These are phyloP conservation scores for Beauveria sp. DNA, from an alignment of 2,329 filamentous ascomycete genomes.

Conservation along the genomic window DNA sequence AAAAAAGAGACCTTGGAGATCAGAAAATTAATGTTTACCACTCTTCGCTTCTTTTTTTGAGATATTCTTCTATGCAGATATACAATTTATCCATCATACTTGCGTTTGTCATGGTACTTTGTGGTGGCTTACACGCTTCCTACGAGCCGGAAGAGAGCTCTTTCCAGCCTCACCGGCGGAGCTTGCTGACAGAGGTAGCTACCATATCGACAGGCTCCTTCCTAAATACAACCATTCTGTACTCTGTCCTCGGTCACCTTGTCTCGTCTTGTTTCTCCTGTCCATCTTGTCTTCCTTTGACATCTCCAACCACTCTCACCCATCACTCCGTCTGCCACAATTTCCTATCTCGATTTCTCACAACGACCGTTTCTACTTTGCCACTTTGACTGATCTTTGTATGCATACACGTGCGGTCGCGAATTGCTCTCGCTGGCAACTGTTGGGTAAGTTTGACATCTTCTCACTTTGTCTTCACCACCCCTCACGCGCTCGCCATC, in stretches of 20 bases:
- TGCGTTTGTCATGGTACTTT: background rate
- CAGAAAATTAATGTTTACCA: background rate
- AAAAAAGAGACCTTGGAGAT: too few species aligned
- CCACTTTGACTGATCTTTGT: slow-evolving; percentile 21
- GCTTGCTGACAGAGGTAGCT: background rate
- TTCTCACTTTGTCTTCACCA: slow-evolving; percentile 8
- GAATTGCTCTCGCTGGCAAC: slow-evolving; percentile 24
- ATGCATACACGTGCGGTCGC: slow-evolving; percentile 29
- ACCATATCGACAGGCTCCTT: background rate
- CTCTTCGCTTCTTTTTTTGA: background rate
- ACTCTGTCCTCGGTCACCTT: background rate
- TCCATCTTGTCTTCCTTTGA: background rate
- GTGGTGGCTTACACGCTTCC: background rate
- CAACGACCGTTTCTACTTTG: slow-evolving; percentile 1
- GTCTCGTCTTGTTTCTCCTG: background rate
- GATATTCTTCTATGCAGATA: background rate
- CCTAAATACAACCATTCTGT: background rate
- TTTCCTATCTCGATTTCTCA: slow-evolving; percentile 8
- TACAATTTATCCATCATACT: background rate
- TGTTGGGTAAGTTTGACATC: slow-evolving; percentile 15
- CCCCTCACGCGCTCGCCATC: background rate
- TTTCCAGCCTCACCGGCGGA: background rate
- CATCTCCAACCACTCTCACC: slow-evolving; percentile 3
- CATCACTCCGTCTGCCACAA: slow-evolving; percentile 5
- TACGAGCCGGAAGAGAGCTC: background rate